phyloP scores from a whole-genome alignment of 495 filamentous ascomycete species.

The Pyrenula aspistea region DNA sequence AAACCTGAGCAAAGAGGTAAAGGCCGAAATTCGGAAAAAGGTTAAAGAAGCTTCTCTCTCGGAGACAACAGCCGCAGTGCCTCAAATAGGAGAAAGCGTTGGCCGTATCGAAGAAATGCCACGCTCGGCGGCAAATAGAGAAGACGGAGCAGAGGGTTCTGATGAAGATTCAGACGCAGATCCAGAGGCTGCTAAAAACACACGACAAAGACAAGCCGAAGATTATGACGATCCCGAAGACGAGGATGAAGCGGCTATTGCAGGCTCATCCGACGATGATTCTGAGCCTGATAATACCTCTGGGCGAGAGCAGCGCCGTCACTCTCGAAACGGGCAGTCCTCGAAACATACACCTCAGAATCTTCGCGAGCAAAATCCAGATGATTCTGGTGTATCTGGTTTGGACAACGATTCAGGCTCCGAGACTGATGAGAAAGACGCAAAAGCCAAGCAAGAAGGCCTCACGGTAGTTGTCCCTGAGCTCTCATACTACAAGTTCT shows the following conservation, averaged over 20 bases:
- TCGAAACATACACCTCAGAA: background rate
- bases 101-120: slow-evolving; percentile 50
- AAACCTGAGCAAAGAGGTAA: slow-evolving; percentile 51
- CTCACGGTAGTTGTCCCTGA: slow-evolving; percentile 52
- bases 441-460: slow-evolving; percentile 39
- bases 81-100: slow-evolving; percentile 68
- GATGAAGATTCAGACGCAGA: slow-evolving; percentile 66
- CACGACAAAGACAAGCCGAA: slow-evolving; percentile 63
- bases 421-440: slow-evolving; percentile 23
- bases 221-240: slow-evolving; percentile 89
- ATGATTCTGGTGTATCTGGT: slow-evolving; percentile 21
- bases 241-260: slow-evolving; percentile 61
- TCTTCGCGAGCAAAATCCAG: slow-evolving; percentile 4
- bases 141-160: slow-evolving; percentile 37
- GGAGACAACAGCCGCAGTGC: slow-evolving; percentile 52
- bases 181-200: slow-evolving; percentile 76
- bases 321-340: background rate
- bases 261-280: slow-evolving; percentile 32
- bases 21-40: slow-evolving; percentile 70
- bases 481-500: slow-evolving; percentile 68
- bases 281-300: slow-evolving; percentile 25
- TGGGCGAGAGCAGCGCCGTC: background rate
- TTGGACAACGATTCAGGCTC: slow-evolving; percentile 11
- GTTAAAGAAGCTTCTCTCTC: slow-evolving; percentile 47
- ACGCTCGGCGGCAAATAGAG: slow-evolving; percentile 20